Base-by-base conservation (phyloP, 1,284 basidiomycete species). In the Violaceomyces palustris region DNA sequence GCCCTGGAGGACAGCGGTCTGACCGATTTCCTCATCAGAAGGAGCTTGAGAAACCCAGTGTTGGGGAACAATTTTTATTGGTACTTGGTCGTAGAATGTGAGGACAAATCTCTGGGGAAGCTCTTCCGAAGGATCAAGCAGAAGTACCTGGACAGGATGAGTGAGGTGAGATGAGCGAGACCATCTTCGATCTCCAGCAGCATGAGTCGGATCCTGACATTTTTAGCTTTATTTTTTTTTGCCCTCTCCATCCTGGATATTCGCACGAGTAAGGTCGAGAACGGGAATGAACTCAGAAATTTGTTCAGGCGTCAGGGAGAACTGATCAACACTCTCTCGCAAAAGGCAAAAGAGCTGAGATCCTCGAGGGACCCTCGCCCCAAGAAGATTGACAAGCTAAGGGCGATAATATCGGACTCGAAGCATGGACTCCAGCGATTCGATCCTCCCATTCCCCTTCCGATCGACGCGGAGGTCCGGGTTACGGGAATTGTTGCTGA, bases 361-460 rank as follows among this genome's bases (percentile, higher is more conserved):
- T 82, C 81, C 5, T 90, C 87, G 0, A 96, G 97, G 66, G 94
- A 98, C 66, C 81, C 87, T 1, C 82, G 93, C 5, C 88, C 88
- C 2, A 94, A 92, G 78, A 98, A 97, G 78, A 97, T 97, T 50
- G 93, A 98, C 65, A 92, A 91, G 65, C 79, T 99, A 6, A 83
- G 85, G 17, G 79, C 84, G 0, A 82, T 86, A 59, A 80, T 98
- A 32, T 81, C 82, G 2, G 93, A 97, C 65, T 79, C 85, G 1
- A 92, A 90, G 76, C 86, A 87, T 62, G 83, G 82, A 14, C 48
- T 70, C 6, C 80, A 23, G 18, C 25, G 38, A 6, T 61, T 69
- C 22, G 48, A 55, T 8, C 57, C 63, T 18, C 63, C 69, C 1
- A 40, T 73, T 3, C 58, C 66, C 34, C 80, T 96, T 1, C 94